Evolutionary conservation across 202 grass and related monocot genomes (phyloP), one percentile per base, ranked within the genome.

Genomic region (Dendrocalamus latiflorus): DNA sequence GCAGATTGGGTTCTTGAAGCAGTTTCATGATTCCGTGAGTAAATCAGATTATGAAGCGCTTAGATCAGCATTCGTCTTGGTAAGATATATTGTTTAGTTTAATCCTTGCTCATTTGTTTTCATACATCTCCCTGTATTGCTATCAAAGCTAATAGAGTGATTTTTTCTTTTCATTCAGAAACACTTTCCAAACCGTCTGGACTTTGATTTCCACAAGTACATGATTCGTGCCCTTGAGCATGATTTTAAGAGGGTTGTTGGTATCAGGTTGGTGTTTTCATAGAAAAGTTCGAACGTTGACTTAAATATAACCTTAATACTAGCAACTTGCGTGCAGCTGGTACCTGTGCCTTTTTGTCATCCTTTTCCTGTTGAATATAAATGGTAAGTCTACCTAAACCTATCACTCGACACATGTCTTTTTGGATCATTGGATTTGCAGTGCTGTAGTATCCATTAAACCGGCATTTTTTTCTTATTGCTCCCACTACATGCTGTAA

Each of bases 171-270:
- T 33, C 75, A 84, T 86, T 79, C 83, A 96, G 93, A 82, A 15
- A 65, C 91, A 98, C 50, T 84, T 8, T 37, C 72, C 55, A 45
- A 9, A 1, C 0, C 69, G 26, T 78, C 68, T 37, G 61, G 20
- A 67, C 1, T 94, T 92, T 84, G 57, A 99, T 96, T 99, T 96
- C 74, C 91, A 99, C 89, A 94, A 96, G 49, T 96, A 91, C 84
- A 86, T 94, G 87, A 78, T 90, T 51, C 89, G 83, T 78, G 88
- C 91, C 75, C 89, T 99, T 59, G 93, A 99, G 67, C 83, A 96
- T 44, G 96, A 96, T 85, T 99, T 99, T 90, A 99, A 94, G 80
- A 95, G 68, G 79, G 96, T 96, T 94, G 89, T 99, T 70, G 78
- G 93, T 75, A 96, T 99, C 87, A 99, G 96, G 96, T 99, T 71